phyloP scores from a whole-genome alignment of 2,329 filamentous ascomycete species.

The Phyllosticta citrichinensis region DNA sequence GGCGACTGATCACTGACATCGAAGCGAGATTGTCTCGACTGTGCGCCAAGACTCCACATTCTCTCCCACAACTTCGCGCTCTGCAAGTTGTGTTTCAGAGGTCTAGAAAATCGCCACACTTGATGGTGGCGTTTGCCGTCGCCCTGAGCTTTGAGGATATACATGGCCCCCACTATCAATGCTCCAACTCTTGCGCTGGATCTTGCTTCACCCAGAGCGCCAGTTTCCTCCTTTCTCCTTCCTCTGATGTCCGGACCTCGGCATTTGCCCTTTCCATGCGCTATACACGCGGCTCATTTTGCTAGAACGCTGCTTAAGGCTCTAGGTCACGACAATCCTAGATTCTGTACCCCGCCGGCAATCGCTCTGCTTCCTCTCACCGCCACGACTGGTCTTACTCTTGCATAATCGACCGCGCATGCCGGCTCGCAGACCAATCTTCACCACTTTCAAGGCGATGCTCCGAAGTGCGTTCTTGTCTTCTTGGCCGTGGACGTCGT shows the following conservation, averaged over 20 bases:
- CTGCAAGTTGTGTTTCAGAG: slow-evolving; percentile 6
- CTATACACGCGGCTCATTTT: not conserved
- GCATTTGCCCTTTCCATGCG: not conserved
- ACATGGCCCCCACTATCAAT: not conserved
- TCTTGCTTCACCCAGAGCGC: not conserved
- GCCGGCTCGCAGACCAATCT: not conserved
- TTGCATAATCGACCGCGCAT: not conserved
- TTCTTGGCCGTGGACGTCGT: slow-evolving; percentile 3
- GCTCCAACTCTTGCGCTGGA: not conserved
- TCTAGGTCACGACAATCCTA: not conserved
- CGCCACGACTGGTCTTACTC: slow-evolving; percentile 2
- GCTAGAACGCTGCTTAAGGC: not conserved
- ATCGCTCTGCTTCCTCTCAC: not conserved
- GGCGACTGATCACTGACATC: not conserved
- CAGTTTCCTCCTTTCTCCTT: slow-evolving; percentile 1
- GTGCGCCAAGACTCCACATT: slow-evolving; percentile 3
- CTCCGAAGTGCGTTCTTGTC: not conserved
- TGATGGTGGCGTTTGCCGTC: not conserved
- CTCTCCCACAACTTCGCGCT: slow-evolving; percentile 7
- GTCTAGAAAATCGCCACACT: slow-evolving; percentile 2
- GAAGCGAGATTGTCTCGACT: slow-evolving; percentile 9
- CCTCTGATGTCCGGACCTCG: slow-evolving; percentile 7
- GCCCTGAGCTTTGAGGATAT: not conserved
- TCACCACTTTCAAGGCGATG: not conserved
- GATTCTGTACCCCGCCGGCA: slow-evolving; percentile 2